A percentile compares a stretch with the other conserved stretches of the same genome.
Conservation (phyloP, 768 basidiomycete species). For the Tremella fuciformis region DNA sequence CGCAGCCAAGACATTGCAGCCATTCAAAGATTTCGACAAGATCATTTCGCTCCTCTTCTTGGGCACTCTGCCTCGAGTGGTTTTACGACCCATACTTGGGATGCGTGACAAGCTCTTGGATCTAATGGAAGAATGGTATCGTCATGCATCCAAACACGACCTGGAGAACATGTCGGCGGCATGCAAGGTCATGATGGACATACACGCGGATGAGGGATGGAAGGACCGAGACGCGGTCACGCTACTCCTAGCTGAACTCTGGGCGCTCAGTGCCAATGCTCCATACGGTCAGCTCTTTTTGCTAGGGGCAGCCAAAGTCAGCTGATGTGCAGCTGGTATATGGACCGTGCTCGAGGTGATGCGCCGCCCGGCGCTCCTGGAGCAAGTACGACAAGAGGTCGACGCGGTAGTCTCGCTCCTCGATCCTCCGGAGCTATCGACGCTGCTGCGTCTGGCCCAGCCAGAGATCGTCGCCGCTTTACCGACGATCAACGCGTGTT, state of each 20-base stretch:
- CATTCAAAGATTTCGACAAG: slow-evolving; percentile 25
- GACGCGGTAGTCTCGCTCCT: slow-evolving; percentile 9
- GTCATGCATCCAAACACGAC: not conserved
- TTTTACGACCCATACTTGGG: slow-evolving; percentile 6
- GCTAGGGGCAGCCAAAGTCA: not conserved
- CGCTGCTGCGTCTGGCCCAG: slow-evolving; percentile 22
- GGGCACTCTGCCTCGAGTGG: slow-evolving; percentile 12
- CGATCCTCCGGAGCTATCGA: slow-evolving; percentile 20
- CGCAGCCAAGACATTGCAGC: slow-evolving; percentile 5
- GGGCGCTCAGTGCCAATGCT: slow-evolving; percentile 37
- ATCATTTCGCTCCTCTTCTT: slow-evolving; percentile 28
- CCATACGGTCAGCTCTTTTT: slow-evolving; percentile 20
- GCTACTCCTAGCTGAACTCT: slow-evolving; percentile 21
- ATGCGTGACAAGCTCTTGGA: slow-evolving; percentile 12
- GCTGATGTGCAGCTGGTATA: slow-evolving; percentile 18
- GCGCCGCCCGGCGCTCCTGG: slow-evolving; percentile 19
- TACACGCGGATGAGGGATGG: slow-evolving; percentile 24
- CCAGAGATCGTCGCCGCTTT: slow-evolving; percentile 13
- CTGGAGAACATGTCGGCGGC: slow-evolving; percentile 12
- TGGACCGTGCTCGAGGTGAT: slow-evolving; percentile 30
- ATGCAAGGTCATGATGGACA: slow-evolving; percentile 13
- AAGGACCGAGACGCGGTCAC: slow-evolving; percentile 14
- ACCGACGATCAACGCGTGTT: slow-evolving; percentile 18
- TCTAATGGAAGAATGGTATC: slow-evolving; percentile 27
- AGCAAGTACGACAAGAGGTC: slow-evolving; percentile 17